Evolutionary conservation across 176 grass and related monocot species (phyloP), one percentile per base, ranked within the genome.

Genomic region (Aegilops umbellulata): DNA sequence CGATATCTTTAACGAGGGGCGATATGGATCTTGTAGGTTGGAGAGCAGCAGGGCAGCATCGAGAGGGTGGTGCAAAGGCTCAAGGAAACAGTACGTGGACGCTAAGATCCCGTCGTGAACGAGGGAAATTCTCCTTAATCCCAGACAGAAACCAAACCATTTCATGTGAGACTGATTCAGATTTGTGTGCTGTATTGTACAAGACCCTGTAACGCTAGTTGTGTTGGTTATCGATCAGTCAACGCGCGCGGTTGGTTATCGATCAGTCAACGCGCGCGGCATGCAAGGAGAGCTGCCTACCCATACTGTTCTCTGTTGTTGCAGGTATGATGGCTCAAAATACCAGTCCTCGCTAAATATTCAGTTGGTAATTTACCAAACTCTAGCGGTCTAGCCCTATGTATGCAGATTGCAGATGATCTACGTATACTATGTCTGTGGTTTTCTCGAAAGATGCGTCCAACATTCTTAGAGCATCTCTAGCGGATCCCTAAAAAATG

Each of bases 11-110:
- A 68, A 34, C 17, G 1, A n/a, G 66, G 2, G 11, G 31, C 10
- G 27, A 29, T 7, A 10, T 5, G 0, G 55, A 22, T 80, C 1
- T 29, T 82, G n/a, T 55, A 91, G 89, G 30, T 91, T 0, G 77
- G 77, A 30, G 80, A 77, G 36, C 62, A 60, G 4, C 81, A 88
- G 36, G 85, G 77, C 13, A 65, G 77, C 47, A 88, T 91, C 68
- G 85, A 77, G 13, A 81, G 81, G 85, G 82, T 91, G n/a, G 81
- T 84, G 63, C 89, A 88, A 51, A 32, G 81, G 49, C 68, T 91
- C 5, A 88, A 51, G 85, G 85, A 35, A 69, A 64, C 77, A 19
- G 20, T 91, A 30, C 51, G 77, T 31, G 84, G 84, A 74, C 34
- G 34, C n/a, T 35, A 7, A 60, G 20, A 2, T 3, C 2, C 3